Base-by-base conservation (phyloP, 23 red algal genomes). In the Agarophyton chilense region DNA sequence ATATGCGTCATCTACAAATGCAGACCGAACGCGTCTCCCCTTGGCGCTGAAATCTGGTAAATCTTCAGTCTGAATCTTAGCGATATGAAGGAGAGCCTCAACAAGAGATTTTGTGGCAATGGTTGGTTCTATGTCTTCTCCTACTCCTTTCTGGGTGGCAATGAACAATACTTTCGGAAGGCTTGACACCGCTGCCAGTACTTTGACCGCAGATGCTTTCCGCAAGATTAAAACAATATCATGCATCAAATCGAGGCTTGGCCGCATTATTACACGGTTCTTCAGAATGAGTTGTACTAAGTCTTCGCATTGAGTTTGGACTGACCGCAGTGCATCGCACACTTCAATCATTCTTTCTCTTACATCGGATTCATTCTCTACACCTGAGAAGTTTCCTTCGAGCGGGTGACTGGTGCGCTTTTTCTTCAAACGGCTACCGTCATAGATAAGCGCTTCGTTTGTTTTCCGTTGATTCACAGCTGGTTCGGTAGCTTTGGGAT, bases 161-260 rank as follows among this genome's bases (percentile, higher is more conserved):
- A 70, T 41, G 64, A 70, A 70, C 64, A 70, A 42, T 36, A 70
- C 28, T 26, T 70, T 70, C 34, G 64, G 64, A 70, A 70, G 64
- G 19, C 21, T 40, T 22, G 38, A 6, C 34, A 42, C 64, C 21
- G 64, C 36, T n/a, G 64, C 19, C 34, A 70, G 19, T 32, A 70
- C 64, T 42, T 42, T 42, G 35, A 70, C 19, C 1, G 64, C 64
- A 42, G 64, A 70, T 4, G 64, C 34, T 70, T 70, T 36, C 38
- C 28, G 34, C 34, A 70, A 33, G 21, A 70, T 33, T 14, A 40
- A 18, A 21, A 70, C 64, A 18, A 42, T 42, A 1, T 70, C 34
- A 21, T 42, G 32, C 10, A 70, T 36, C 38, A 70, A 22, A 10
- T 70, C 64, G 28, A 70, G 64, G 2, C n/a, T 70, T 41, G 64